A percentile compares a stretch with the other conserved stretches of the same genome.
These are phyloP conservation scores for Leccinum truebloodii DNA, from an alignment of 768 basidiomycete species.

Conservation along the genomic window DNA sequence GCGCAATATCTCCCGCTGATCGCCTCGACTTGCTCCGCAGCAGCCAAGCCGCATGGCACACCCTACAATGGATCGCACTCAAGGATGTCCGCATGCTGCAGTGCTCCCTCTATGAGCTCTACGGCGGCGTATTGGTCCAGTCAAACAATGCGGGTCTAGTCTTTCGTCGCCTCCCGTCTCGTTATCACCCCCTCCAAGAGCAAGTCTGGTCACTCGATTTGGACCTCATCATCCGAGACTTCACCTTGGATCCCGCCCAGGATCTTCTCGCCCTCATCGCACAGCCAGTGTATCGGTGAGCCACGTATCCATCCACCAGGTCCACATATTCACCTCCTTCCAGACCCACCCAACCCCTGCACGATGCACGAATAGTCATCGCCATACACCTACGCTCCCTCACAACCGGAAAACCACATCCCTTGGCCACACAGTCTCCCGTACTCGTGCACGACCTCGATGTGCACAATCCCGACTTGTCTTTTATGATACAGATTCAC, in stretches of 20 bases:
- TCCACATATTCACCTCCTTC: constrained; percentile 6
- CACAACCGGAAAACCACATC: constrained; percentile 47
- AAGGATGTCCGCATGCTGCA: constrained; percentile 39
- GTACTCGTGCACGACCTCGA: constrained; percentile 32
- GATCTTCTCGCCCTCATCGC: constrained; percentile 59
- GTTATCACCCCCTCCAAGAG: constrained; percentile 46
- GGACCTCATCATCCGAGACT: constrained; percentile 49
- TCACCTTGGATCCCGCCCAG: constrained; percentile 66
- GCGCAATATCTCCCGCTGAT: constrained; percentile 29
- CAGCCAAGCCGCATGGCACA: constrained; percentile 41
- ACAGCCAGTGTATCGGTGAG: constrained; percentile 36
- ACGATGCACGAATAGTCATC: constrained; percentile 20
- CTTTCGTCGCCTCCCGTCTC: constrained; percentile 53
- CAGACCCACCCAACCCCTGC: constrained; percentile 11
- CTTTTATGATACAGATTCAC: constrained; percentile 57
- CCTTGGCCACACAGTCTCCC: constrained; percentile 38
- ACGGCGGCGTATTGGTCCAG: constrained; percentile 57
- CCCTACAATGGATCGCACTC: constrained; percentile 37
- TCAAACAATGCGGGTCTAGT: constrained; percentile 31
- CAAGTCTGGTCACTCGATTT: constrained; percentile 44
- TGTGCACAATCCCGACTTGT: constrained; percentile 21
- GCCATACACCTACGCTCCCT: constrained; percentile 47
- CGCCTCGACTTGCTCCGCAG: constrained; percentile 42
- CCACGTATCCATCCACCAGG: constrained; percentile 1
- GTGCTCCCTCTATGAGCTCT: constrained; percentile 58